Evolutionary conservation across 1,284 basidiomycete species (phyloP), one percentile per base, ranked within the genome.

Genomic region (Moesziomyces parantarcticus): DNA sequence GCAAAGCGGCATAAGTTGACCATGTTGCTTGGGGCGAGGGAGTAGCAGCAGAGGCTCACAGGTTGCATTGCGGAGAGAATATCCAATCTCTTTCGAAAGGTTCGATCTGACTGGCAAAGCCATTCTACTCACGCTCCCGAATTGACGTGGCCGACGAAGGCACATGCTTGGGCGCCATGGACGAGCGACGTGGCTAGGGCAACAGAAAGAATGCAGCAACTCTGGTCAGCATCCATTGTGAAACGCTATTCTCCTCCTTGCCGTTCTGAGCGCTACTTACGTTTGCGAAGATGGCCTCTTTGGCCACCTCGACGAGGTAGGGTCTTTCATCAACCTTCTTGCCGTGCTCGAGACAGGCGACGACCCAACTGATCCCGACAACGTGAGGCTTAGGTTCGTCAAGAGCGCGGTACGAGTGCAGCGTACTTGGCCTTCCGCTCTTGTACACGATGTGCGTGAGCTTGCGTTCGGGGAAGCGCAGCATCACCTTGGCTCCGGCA

Each of bases 1-100:
- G 21, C 13, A 20, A 25, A 34, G 42, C 10, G 13, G 32, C 34
- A 29, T 22, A 39, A 36, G 21, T 53, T 86, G 41, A 20, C 75
- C 78, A 47, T 81, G 84, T 44, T 14, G 52, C 71, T 34, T 49
- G 62, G 51, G 80, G 54, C 62, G 80, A 40, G 18, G 83, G 74
- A 18, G 79, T 77, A 59, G 75, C 76, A 20, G 73, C 58, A 48
- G 80, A 85, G 53, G 77, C 78, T 77, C 84, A 85, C 42, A 77
- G 64, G 41, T 52, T 20, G n/a, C 13, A 34, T 23, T 29, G 41
- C 20, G n/a, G 40, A 26, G 45, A 18, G 49, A 13, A 25, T 5
- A 32, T 32, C 29, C 18, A 16, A 39, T 5, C 36, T 7, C 36
- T 16, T 16, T 39, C 14, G 36, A 39, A 18, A 39, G 36, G 18